Evolutionary conservation across 352 stramenopile species (phyloP), one percentile per base, ranked within the genome.

Genomic region (Phytophthora pisi): DNA sequence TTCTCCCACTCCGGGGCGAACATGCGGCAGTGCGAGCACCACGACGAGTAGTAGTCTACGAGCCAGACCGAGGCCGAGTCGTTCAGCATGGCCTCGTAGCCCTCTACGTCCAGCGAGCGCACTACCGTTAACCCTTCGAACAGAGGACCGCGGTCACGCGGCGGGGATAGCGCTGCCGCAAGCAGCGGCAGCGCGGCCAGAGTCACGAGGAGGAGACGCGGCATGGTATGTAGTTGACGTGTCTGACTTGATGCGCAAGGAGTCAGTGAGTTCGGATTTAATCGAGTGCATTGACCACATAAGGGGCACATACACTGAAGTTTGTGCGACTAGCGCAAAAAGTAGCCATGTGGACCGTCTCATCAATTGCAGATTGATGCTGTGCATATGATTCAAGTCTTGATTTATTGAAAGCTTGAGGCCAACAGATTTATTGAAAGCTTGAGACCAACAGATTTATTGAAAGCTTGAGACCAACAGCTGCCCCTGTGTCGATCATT

Each of bases 1-100:
- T 87, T 88, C 57, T 91, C 83, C 67, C 75, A 84, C 45, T 88
- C 75, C 6, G 85, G 83, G 45, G 83, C 83, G 50, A 93, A 90
- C 43, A 86, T 66, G 43, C 82, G 77, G 68, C 83, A 91, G 61
- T 93, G 85, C 51, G 81, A 78, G 36, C 83, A 93, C 85, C 81
- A 91, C 7, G 85, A 86, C 59, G 85, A 81, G 67, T 93, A 93
- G 52, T 91, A 93, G 61, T 93, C 83, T 11, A 93, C 77, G 40
- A 91, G 28, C 81, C 83, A 91, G 24, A 89, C 81, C 23, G 81
- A 63, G 51, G 81, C 40, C 9, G 77, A 79, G 40, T 65, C 65
- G 47, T 78, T 81, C 57, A 77, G 43, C 57, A 86, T 77, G 28
- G 70, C 53, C 31, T 74, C 65, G 54, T 78, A 88, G 49, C 53